Conservation (phyloP, 2,329 filamentous ascomycete species). For the Albifimbria verrucaria region DNA sequence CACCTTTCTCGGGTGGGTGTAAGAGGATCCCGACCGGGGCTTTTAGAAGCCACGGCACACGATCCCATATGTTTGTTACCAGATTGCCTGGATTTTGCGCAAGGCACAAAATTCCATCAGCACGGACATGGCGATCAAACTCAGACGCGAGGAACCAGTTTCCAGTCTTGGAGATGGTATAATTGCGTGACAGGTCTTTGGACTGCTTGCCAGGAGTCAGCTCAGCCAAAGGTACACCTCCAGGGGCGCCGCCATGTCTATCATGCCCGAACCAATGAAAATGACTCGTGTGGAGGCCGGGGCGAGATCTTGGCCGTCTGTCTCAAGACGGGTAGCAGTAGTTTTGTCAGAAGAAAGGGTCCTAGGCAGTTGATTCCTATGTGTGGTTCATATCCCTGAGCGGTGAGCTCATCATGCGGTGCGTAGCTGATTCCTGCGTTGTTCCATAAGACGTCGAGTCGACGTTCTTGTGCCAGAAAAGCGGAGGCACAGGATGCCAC, state of each 20-base stretch:
- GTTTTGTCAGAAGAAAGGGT: conserved; percentile 29
- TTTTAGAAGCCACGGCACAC: conserved; percentile 8
- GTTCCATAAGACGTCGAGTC: conserved; percentile 31
- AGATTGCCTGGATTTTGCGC: conserved; percentile 30
- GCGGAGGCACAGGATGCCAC: conserved; percentile 17
- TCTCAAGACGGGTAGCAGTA: conserved; percentile 25
- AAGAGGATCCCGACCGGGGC: conserved; percentile 9
- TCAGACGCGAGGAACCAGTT: conserved; percentile 17
- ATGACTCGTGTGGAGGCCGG: conserved; percentile 11
- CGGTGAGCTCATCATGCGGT: conserved; percentile 29
- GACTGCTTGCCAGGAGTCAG: not conserved
- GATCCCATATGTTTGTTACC: conserved; percentile 21
- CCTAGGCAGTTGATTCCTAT: conserved; percentile 33
- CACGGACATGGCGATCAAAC: conserved; percentile 16
- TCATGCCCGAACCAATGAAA: conserved; percentile 15
- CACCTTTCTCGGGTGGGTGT: conserved; percentile 26
- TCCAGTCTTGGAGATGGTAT: conserved; percentile 16
- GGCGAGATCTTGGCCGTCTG: conserved; percentile 24
- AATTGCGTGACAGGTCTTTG: conserved; percentile 9
- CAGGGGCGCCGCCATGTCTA: conserved; percentile 8
- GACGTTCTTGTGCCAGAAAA: conserved; percentile 13
- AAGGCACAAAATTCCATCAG: conserved; percentile 15
- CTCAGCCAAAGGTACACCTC: conserved; percentile 1
- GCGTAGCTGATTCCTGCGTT: conserved; percentile 34
- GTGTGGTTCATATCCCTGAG: conserved; percentile 31